These are phyloP conservation scores for Przewalskia tangutica DNA, from an alignment of 257 asterid genomes.

Conservation along the genomic window DNA sequence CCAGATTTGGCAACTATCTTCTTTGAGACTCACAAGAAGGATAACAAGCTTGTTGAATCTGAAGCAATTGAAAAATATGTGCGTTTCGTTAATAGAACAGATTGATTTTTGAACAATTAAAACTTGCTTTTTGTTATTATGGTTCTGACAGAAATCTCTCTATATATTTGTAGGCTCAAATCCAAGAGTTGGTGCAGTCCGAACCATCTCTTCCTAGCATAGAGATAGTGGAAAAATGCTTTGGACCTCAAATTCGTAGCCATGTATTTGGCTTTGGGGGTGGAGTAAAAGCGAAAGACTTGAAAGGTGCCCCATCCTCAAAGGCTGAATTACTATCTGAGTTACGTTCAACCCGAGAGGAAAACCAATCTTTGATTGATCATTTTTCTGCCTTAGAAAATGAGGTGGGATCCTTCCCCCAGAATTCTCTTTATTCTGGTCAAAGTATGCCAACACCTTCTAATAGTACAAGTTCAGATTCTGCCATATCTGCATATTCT, in stretches of 20 bases:
- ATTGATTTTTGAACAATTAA: not conserved
- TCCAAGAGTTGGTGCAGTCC: not conserved
- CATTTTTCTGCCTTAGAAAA: not conserved
- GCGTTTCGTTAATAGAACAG: not conserved
- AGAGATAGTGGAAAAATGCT: conserved; percentile 2
- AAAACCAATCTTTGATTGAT: not conserved
- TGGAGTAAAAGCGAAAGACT: not conserved
- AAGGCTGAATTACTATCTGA: not conserved
- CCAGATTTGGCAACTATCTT: not conserved
- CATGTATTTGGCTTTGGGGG: not conserved
- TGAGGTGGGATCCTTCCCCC: not conserved
- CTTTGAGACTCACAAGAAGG: not conserved
- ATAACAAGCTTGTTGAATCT: not conserved
- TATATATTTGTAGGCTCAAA: not conserved
- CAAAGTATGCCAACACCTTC: not conserved
- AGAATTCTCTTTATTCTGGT: not conserved
- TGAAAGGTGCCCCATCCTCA: not conserved
- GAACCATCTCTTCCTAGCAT: conserved; percentile 1
- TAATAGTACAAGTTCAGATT: not conserved
- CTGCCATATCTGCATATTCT: not conserved
- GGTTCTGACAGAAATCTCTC: not conserved
- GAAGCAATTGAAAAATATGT: not conserved
- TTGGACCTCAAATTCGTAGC: conserved; percentile 2
- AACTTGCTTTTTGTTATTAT: not conserved
- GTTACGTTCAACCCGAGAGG: not conserved